These are phyloP conservation scores for Eucalyptus leucophloia DNA, from an alignment of 345 rosid species.

Conservation along the genomic window DNA sequence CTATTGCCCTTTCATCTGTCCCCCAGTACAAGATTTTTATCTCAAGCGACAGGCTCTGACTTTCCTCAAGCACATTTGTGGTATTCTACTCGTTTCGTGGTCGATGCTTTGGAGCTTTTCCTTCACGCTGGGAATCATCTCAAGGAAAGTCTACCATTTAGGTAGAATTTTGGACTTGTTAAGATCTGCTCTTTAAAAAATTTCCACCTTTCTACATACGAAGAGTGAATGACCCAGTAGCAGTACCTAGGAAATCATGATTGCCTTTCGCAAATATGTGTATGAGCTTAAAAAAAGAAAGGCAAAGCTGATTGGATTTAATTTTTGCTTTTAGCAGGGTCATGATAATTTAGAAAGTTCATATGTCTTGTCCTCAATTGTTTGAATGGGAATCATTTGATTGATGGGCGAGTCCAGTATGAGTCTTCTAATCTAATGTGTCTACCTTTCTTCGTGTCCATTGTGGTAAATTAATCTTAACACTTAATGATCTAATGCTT, in stretches of 20 bases:
- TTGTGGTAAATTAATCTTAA: background rate
- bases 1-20: slow-evolving; percentile 2
- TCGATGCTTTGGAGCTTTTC: slow-evolving; percentile 53
- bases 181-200: background rate
- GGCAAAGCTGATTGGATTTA: background rate
- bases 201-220: background rate
- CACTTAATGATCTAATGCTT: background rate
- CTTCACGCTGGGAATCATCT: slow-evolving; percentile 63
- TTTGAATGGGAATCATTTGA: background rate
- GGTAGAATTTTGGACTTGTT: slow-evolving; percentile 22
- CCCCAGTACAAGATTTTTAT: slow-evolving; percentile 44
- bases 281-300: background rate
- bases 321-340: background rate
- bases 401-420: background rate
- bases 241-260: background rate
- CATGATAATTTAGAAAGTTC: background rate
- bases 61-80: slow-evolving; percentile 78
- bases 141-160: slow-evolving; percentile 55
- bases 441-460: background rate
- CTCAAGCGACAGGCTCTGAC: slow-evolving; percentile 21
- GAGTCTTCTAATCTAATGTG: background rate
- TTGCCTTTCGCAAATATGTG: background rate
- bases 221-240: background rate
- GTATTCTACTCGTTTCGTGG: slow-evolving; percentile 55
- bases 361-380: background rate